A percentile compares a stretch with the other conserved stretches of the same genome.
Evolutionary conservation across 2,329 filamentous ascomycete genomes (phyloP).

Genomic region (Peltaster fructicola): DNA sequence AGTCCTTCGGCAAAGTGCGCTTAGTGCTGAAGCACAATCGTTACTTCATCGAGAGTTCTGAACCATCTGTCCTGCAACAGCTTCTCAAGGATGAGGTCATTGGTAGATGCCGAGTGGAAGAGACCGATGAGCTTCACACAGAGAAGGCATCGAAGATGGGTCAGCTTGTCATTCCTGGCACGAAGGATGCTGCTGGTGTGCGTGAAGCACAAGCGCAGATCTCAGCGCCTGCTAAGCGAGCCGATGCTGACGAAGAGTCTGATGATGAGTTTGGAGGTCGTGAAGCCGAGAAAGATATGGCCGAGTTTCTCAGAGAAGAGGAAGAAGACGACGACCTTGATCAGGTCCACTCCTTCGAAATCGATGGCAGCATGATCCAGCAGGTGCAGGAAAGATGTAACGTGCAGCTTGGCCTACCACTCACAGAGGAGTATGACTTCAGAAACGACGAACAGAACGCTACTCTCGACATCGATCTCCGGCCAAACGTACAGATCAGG

Average conservation of each 20-base stretch:
- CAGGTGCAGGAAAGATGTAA: slow-evolving; percentile 70
- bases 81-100: slow-evolving; percentile 76
- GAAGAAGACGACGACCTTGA: slow-evolving; percentile 79
- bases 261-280: slow-evolving; percentile 36
- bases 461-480: slow-evolving; percentile 83
- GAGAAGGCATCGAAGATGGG: slow-evolving; percentile 73
- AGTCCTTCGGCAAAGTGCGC: slow-evolving; percentile 89
- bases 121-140: slow-evolving; percentile 54
- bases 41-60: slow-evolving; percentile 84
- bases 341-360: slow-evolving; percentile 85
- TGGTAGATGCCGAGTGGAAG: slow-evolving; percentile 58
- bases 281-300: slow-evolving; percentile 38
- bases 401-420: slow-evolving; percentile 66
- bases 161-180: slow-evolving; percentile 80
- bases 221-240: slow-evolving; percentile 22
- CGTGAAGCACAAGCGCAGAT: slow-evolving; percentile 45
- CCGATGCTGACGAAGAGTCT: slow-evolving; percentile 33
- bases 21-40: slow-evolving; percentile 87
- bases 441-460: slow-evolving; percentile 77
- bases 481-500: slow-evolving; percentile 75
- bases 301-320: slow-evolving; percentile 50
- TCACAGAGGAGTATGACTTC: slow-evolving; percentile 95
- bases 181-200: slow-evolving; percentile 77
- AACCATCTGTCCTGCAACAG: slow-evolving; percentile 69
- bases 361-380: slow-evolving; percentile 66